Evolutionary conservation across 139 green algal species (phyloP), one percentile per base, ranked within the genome.

Genomic region (Auxenochlorella pyrenoidosa): DNA sequence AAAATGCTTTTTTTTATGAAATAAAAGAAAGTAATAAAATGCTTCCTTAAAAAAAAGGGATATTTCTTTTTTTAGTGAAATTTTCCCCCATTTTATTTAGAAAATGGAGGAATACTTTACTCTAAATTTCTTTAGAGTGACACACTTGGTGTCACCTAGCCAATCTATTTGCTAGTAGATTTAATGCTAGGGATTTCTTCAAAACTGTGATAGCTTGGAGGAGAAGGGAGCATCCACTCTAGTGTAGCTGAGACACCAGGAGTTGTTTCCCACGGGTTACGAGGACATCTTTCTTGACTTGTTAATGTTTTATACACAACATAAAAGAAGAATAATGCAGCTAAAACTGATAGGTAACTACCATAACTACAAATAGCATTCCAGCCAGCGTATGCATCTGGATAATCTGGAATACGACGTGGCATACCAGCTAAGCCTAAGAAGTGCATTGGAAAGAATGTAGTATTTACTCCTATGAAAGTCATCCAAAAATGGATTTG

Each of bases 381-480:
- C 93, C 94, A 96, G 77, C 92, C 93, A 87, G 86, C 88, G 89
- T 94, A 96, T 51, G 89, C 89, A 91, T 95, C 93, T 44, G 93
- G 87, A 76, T 96, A 96, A 87, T 97, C 94, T 66, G 93, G 89
- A 75, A 94, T 94, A 86, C 94, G 89, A 72, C 94, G 88, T 84
- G 94, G 94, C 92, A 96, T 96, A 87, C 94, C 94, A 54, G 91
- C 89, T 70, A 95, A 65, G 54, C 93, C 93, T 89, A 96, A 84
- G 73, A 95, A 95, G 75, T 96, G 92, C 90, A 94, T 94, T 78
- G 93, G 93, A 58, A 97, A 95, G 51, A 97, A 97, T 43, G 94
- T 96, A 79, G 94, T 90, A 82, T 96, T 97, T 83, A 96, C 93
- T 80, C 93, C 94, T 80, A 95, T 78, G 82, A 95, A 96, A 60